Percentiles rank a stretch among this genome's conserved stretches.
phyloP scores from a whole-genome alignment of 1,139 yeast genomes.

The Schizosaccharomyces versatilis region DNA sequence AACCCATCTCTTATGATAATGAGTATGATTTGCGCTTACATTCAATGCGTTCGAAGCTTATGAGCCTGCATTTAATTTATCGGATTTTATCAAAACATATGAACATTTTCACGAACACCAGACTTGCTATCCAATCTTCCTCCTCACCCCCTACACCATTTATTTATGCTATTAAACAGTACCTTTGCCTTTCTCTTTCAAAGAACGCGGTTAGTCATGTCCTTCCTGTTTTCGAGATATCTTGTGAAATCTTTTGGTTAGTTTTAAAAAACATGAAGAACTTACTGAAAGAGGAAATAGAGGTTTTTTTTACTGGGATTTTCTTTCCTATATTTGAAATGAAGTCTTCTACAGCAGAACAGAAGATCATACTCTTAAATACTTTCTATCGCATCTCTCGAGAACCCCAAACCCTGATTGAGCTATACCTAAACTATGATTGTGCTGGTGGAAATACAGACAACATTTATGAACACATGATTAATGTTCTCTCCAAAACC shows the following conservation, averaged over 20 bases:
- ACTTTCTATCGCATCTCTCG: slow-evolving; percentile 60
- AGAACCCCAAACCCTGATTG: slow-evolving; percentile 79
- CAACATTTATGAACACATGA: slow-evolving; percentile 48
- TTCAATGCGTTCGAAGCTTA: slow-evolving; percentile 70
- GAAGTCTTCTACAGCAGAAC: slow-evolving; percentile 79
- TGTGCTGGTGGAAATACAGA: slow-evolving; percentile 62
- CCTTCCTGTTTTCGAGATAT: slow-evolving; percentile 78
- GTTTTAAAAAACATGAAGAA: slow-evolving; percentile 61
- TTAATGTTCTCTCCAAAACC: slow-evolving; percentile 8
- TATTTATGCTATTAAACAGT: slow-evolving; percentile 64
- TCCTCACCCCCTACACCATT: slow-evolving; percentile 42
- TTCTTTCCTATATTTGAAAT: slow-evolving; percentile 86
- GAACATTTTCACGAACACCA: slow-evolving; percentile 48
- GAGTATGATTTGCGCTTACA: slow-evolving; percentile 66
- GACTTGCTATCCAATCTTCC: slow-evolving; percentile 36
- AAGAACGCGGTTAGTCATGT: slow-evolving; percentile 83
- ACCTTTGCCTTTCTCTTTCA: slow-evolving; percentile 58
- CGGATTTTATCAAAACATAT: slow-evolving; percentile 69
- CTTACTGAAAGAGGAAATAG: slow-evolving; percentile 77
- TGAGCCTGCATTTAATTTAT: slow-evolving; percentile 73
- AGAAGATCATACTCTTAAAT: slow-evolving; percentile 64
- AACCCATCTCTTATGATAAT: slow-evolving; percentile 37
- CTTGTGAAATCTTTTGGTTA: slow-evolving; percentile 84
- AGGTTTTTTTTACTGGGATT: slow-evolving; percentile 78
- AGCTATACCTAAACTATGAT: slow-evolving; percentile 81